Evolutionary conservation across 1,139 yeast species (phyloP).

Genomic region (Candida anutae): DNA sequence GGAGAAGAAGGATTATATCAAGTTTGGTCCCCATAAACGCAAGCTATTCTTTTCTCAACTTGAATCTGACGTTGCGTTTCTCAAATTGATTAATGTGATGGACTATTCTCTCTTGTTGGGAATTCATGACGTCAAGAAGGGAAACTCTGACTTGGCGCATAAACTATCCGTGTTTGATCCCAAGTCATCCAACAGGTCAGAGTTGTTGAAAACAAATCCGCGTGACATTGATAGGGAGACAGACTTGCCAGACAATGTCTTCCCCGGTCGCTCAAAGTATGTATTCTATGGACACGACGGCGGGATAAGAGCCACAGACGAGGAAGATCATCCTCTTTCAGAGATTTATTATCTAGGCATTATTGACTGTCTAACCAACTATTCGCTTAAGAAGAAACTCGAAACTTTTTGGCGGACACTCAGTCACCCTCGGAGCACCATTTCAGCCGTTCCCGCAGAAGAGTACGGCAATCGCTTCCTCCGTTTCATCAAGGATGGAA

Average conservation of each 20-base stretch:
- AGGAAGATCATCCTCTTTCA: slow-evolving; percentile 50
- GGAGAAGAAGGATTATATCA: slow-evolving; percentile 50
- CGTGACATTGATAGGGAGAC: slow-evolving; percentile 30
- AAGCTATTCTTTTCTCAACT: slow-evolving; percentile 59
- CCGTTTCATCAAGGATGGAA: slow-evolving; percentile 50
- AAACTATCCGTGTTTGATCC: slow-evolving; percentile 44
- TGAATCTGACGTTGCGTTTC: slow-evolving; percentile 62
- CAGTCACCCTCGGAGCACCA: slow-evolving; percentile 57
- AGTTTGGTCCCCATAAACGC: slow-evolving; percentile 66
- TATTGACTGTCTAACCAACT: slow-evolving; percentile 87
- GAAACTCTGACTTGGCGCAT: slow-evolving; percentile 30
- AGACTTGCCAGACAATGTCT: slow-evolving; percentile 41
- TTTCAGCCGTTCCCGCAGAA: slow-evolving; percentile 83
- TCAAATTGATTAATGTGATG: slow-evolving; percentile 79
- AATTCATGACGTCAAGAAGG: slow-evolving; percentile 64
- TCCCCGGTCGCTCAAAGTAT: slow-evolving; percentile 43
- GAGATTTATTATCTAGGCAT: slow-evolving; percentile 87
- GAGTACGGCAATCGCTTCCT: slow-evolving; percentile 88
- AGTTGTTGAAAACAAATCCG: slow-evolving; percentile 42
- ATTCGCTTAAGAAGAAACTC: slow-evolving; percentile 63
- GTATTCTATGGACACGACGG: slow-evolving; percentile 78
- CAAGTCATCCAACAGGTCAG: slow-evolving; percentile 31
- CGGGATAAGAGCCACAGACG: slow-evolving; percentile 74
- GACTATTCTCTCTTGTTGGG: slow-evolving; percentile 90
- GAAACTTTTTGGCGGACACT: slow-evolving; percentile 86